Evolutionary conservation across 129 eudicot genomes (phyloP).

Genomic region (carrot (Daucus carota)): DH1_v3.0 NC_030388.2:29983501-29984000

Average conservation of each 20-base stretch:
- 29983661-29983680: not conserved
- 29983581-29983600: constrained; percentile 61
- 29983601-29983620: constrained; percentile 42
- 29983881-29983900: not conserved
- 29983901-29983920: not conserved
- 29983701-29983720: not conserved
- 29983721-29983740: not conserved
- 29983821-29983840: not conserved
- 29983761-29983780: not conserved
- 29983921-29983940: not conserved
- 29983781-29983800: too few relatives aligned
- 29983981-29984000: not conserved
- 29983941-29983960: not conserved
- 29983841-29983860: not conserved
- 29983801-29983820: not conserved
- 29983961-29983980: not conserved
- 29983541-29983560: constrained; percentile 52
- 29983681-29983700: not conserved
- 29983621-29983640: constrained; percentile 47
- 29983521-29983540: constrained; percentile 68
- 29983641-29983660: constrained; percentile 21
- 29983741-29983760: not conserved
- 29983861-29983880: not conserved
- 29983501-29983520: constrained; percentile 56
- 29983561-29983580: constrained; percentile 57